Conservation (phyloP, 192 early-diverging fungal species). For the Rhizophagus sp. region DNA sequence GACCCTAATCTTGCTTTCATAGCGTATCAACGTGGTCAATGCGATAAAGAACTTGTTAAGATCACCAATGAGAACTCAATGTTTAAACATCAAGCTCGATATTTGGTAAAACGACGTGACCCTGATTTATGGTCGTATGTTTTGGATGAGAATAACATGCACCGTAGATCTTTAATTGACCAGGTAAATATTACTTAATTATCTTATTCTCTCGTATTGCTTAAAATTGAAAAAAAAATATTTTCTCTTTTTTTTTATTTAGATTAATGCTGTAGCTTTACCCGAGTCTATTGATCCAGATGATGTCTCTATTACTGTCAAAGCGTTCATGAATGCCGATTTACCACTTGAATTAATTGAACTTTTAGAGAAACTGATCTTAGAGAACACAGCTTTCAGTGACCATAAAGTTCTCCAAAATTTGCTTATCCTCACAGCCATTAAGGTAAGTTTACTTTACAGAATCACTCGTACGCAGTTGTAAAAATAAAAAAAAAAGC, state of each 20-base stretch:
- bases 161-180: conserved; percentile 89
- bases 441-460: conserved; percentile 59
- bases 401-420: conserved; percentile 98
- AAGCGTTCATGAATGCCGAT: conserved; percentile 97
- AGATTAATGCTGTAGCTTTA: conserved; percentile 82
- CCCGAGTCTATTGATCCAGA: conserved; percentile 96
- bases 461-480: neutral
- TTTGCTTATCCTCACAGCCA: conserved; percentile 94
- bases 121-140: conserved; percentile 83
- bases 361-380: conserved; percentile 93
- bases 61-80: conserved; percentile 97
- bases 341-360: conserved; percentile 97
- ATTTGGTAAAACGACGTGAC: conserved; percentile 89
- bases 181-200: conserved; percentile 54
- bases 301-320: conserved; percentile 96
- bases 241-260: neutral
- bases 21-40: conserved; percentile 92
- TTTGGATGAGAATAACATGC: conserved; percentile 73
- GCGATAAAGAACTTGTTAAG: conserved; percentile 92
- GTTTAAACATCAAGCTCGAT: conserved; percentile 99
- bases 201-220: neutral
- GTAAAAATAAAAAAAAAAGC: too few relatives aligned
- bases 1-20: conserved; percentile 96
- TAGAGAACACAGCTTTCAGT: conserved; percentile 89
- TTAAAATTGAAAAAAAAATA: too few relatives aligned